Conservation (phyloP, 2,329 filamentous ascomycete species). For the Pseudogymnoascus sp. region DNA sequence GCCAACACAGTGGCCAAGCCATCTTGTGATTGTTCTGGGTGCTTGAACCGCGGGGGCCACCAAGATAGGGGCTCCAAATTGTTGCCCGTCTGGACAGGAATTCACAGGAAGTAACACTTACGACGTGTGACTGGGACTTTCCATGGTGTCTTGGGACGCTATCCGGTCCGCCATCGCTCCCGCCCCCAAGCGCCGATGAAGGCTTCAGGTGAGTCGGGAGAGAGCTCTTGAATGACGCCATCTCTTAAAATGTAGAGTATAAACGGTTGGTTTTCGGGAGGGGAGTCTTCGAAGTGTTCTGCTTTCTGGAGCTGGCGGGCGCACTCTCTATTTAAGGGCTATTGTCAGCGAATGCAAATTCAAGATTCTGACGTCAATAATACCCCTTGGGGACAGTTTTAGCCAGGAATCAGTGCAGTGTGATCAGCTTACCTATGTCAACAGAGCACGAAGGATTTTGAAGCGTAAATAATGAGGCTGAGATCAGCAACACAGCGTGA, state of each 20-base stretch:
- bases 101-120: slow-evolving; percentile 39
- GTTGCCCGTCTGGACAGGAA: background rate
- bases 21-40: background rate
- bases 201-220: slow-evolving; percentile 80
- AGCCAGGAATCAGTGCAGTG: background rate
- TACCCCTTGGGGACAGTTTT: slow-evolving; percentile 1
- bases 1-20: background rate
- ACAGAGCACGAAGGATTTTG: slow-evolving; percentile 6
- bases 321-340: slow-evolving; percentile 1
- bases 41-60: background rate
- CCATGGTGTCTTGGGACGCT: slow-evolving; percentile 61
- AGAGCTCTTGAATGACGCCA: slow-evolving; percentile 67
- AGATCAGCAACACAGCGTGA: background rate
- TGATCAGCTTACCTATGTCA: slow-evolving; percentile 9
- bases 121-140: slow-evolving; percentile 81
- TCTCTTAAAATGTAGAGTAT: slow-evolving; percentile 28
- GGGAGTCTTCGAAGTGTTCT: slow-evolving; percentile 10
- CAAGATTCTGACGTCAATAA: slow-evolving; percentile 9
- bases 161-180: slow-evolving; percentile 29
- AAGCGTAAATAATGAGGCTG: slow-evolving; percentile 8
- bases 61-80: background rate
- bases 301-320: background rate
- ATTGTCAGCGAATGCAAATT: slow-evolving; percentile 1
- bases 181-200: slow-evolving; percentile 32
- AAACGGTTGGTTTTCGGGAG: slow-evolving; percentile 14